phyloP scores from a whole-genome alignment of 2,329 filamentous ascomycete genomes.

The Cryphonectria radicalis region DNA sequence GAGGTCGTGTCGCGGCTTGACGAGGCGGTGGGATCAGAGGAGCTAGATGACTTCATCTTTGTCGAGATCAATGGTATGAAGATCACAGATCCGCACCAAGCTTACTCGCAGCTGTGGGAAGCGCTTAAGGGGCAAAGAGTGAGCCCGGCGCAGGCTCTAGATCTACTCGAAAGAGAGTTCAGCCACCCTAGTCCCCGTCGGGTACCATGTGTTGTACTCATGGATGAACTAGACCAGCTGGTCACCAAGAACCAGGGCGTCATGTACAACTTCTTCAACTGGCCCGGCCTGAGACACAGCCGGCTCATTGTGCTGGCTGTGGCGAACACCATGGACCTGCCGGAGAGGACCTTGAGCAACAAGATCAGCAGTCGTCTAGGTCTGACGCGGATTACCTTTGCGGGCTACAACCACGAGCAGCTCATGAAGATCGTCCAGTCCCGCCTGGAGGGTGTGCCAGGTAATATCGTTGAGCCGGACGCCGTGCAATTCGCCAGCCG shows the following conservation, averaged over 20 bases:
- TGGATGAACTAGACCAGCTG: conserved; percentile 97
- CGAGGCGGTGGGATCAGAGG: conserved; percentile 82
- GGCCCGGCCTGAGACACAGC: conserved; percentile 90
- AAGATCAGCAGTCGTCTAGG: conserved; percentile 92
- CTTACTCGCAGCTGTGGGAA: conserved; percentile 94
- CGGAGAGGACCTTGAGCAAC: conserved; percentile 93
- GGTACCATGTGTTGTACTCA: conserved; percentile 93
- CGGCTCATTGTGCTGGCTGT: conserved; percentile 95
- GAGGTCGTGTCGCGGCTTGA: conserved; percentile 92
- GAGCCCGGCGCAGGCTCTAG: conserved; percentile 86
- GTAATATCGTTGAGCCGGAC: conserved; percentile 88
- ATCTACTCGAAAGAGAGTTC: conserved; percentile 90
- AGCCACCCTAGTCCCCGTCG: conserved; percentile 86
- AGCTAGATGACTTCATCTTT: conserved; percentile 97
- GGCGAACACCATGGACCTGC: conserved; percentile 98
- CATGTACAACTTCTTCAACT: conserved; percentile 99
- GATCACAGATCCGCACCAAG: conserved; percentile 95
- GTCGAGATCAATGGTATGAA: conserved; percentile 99
- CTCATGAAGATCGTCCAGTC: conserved; percentile 97
- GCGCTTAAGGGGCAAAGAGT: conserved; percentile 92
- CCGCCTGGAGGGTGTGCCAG: conserved; percentile 85
- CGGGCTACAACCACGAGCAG: conserved; percentile 95
- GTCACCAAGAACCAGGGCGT: conserved; percentile 99
- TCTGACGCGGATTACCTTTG: conserved; percentile 93
- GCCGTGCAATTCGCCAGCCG: conserved; percentile 95